Conservation (phyloP, 371 early-diverging fungal species). For the Coemansia sp. region DNA sequence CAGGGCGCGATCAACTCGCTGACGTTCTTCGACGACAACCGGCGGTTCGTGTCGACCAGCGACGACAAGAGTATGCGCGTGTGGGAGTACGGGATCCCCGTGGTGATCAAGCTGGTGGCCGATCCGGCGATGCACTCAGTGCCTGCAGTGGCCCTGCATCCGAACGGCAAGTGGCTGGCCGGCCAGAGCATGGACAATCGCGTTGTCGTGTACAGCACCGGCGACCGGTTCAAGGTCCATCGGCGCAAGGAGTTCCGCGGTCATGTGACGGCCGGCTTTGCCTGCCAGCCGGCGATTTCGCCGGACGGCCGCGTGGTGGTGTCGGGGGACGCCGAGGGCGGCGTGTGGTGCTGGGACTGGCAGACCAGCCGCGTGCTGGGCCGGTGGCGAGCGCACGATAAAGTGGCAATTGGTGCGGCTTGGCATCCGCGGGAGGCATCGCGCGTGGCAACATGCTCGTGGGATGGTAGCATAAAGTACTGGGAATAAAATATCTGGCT, state of each 20-base stretch:
- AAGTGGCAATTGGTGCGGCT: slow-evolving; percentile 82
- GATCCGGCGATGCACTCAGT: slow-evolving; percentile 96
- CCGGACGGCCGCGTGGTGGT: slow-evolving; percentile 89
- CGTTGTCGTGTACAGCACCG: slow-evolving; percentile 83
- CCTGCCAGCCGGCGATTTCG: slow-evolving; percentile 90
- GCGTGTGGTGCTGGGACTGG: slow-evolving; percentile 96
- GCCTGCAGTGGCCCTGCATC: slow-evolving; percentile 87
- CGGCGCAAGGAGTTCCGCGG: slow-evolving; percentile 91
- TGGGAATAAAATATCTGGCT: slow-evolving; percentile 63
- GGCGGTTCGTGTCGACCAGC: slow-evolving; percentile 92
- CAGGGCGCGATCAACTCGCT: slow-evolving; percentile 94
- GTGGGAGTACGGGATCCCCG: slow-evolving; percentile 97
- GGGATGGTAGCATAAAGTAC: slow-evolving; percentile 95
- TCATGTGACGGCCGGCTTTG: slow-evolving; percentile 93
- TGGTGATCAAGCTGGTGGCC: slow-evolving; percentile 94
- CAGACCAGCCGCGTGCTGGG: slow-evolving; percentile 80
- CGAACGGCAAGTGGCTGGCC: slow-evolving; percentile 89
- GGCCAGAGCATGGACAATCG: slow-evolving; percentile 95
- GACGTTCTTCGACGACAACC: slow-evolving; percentile 92
- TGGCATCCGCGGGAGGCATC: slow-evolving; percentile 97
- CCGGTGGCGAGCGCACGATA: slow-evolving; percentile 88
- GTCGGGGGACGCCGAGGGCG: slow-evolving; percentile 92
- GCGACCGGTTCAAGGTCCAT: slow-evolving; percentile 83
- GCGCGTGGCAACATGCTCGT: slow-evolving; percentile 92
- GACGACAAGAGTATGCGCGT: slow-evolving; percentile 96